Percentiles rank a stretch among this genome's conserved stretches.
Evolutionary conservation across 2,329 filamentous ascomycete genomes (phyloP).

Genomic region (Tolypocladium cylindrosporum): DNA sequence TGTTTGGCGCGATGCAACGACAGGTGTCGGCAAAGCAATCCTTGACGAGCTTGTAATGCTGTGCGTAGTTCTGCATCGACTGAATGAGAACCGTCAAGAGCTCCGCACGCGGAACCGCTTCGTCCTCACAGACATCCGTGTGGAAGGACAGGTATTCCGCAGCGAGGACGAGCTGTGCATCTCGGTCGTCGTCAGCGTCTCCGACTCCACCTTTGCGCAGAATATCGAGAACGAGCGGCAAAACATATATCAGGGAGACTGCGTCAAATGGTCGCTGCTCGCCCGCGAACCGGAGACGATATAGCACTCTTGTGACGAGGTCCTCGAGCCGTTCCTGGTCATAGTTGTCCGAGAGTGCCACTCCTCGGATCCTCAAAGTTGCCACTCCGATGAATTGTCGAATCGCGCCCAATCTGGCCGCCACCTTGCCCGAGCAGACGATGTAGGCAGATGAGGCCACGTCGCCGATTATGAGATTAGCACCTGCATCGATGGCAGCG

Average conservation of each 20-base stretch:
- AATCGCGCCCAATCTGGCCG: conserved; percentile 63
- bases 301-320: conserved; percentile 79
- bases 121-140: conserved; percentile 66
- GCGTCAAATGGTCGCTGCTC: conserved; percentile 92
- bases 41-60: conserved; percentile 92
- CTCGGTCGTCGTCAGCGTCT: conserved; percentile 62
- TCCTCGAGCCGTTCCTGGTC: conserved; percentile 73
- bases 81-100: conserved; percentile 62
- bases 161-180: conserved; percentile 82
- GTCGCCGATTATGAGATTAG: conserved; percentile 72
- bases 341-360: conserved; percentile 62
- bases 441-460: conserved; percentile 70
- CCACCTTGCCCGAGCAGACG: conserved; percentile 65
- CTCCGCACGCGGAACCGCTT: conserved; percentile 64
- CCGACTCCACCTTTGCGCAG: conserved; percentile 73
- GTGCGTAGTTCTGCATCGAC: conserved; percentile 80
- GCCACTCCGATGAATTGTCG: conserved; percentile 81
- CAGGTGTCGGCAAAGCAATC: conserved; percentile 84
- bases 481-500: conserved; percentile 67
- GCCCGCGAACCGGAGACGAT: conserved; percentile 78
- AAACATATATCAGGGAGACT: conserved; percentile 76
- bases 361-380: conserved; percentile 68
- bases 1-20: conserved; percentile 74
- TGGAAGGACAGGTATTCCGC: conserved; percentile 86
- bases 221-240: conserved; percentile 73